These are phyloP conservation scores for Euphorbia pulcherrima DNA, from an alignment of 345 rosid genomes.

Conservation along the genomic window DNA sequence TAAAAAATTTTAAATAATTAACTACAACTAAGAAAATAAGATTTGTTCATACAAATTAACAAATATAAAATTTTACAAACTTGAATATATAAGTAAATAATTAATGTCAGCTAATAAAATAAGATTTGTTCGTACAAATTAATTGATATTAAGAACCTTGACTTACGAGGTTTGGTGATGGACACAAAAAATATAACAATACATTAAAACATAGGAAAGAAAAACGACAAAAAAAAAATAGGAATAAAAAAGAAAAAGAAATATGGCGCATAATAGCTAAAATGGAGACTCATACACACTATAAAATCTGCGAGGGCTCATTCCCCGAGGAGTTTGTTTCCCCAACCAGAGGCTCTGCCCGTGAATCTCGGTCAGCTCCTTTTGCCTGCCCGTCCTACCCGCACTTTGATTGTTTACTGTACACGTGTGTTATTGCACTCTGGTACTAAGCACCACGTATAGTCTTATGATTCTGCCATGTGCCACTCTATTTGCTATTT, in stretches of 20 bases:
- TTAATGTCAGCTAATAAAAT: too few species aligned
- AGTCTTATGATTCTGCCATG: constrained; percentile 15
- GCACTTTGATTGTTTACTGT: background rate
- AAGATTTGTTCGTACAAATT: too few species aligned
- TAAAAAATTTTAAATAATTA: too few species aligned
- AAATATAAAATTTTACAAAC: too few species aligned
- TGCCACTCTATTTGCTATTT: too few species aligned
- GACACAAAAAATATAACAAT: too few species aligned
- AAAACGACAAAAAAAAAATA: background rate
- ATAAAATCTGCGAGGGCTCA: constrained; percentile 13
- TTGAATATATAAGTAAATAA: too few species aligned
- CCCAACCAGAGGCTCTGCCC: constrained; percentile 27
- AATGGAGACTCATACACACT: background rate
- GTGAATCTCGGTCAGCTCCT: constrained; percentile 24
- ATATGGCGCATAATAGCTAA: background rate
- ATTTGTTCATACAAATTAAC: too few species aligned
- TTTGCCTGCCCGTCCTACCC: background rate
- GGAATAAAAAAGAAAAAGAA: too few species aligned
- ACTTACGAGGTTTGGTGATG: too few species aligned
- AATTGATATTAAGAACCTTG: too few species aligned
- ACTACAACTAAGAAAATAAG: too few species aligned
- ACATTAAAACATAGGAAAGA: background rate
- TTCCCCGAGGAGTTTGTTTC: constrained; percentile 35
- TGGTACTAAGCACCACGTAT: constrained; percentile 13
- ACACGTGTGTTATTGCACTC: constrained; percentile 38